Evolutionary conservation across 2,329 filamentous ascomycete species (phyloP), one percentile per base, ranked within the genome.

Genomic region (Claviceps purpurea): DNA sequence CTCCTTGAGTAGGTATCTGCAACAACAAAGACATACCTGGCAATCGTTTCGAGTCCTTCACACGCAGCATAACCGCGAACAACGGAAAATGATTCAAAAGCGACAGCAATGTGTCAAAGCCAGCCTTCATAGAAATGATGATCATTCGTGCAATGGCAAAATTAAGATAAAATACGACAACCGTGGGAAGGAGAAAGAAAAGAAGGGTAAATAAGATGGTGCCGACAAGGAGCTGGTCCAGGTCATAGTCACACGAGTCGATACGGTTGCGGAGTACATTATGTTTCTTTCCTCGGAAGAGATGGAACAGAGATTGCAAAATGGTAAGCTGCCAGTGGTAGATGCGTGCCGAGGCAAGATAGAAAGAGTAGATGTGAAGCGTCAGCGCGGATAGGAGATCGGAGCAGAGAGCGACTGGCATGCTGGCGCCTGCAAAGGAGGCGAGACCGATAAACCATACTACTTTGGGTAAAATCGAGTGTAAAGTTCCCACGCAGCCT

Each of bases 291-390:
- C 93, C 94, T 37, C 91, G 87, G 65, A 98, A 98, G 10, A 98
- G 82, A 65, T 98, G 94, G 68, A 98, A 98, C n/a, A 98, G 81
- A 11, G 91, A 97, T 58, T 91, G 84, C 57, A 98, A 85, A 56
- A 98, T 97, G 3, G 87, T 95, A 55, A 98, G 82, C 69, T 98
- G 93, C 93, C 93, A 98, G 70, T 97, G 89, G 68, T 91, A 98
- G 62, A 98, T 97, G 50, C 93, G 85, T 2, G 93, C 93, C 8
- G 90, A 95, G 16, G 94, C 91, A 53, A 97, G 84, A 68, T 98
- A 98, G 67, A 98, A 98, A 1, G 87, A 95, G 72, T 97, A 95
- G 52, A 98, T 96, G 68, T 98, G 93, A 39, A 98, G 73, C 1
- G 94, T 98, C 54, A 97, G 74, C 47, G 94, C 77, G 1, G 91